Evolutionary conservation across 192 early-diverging fungal genomes (phyloP), one percentile per base, ranked within the genome.

Genomic region (Linnemannia exigua): DNA sequence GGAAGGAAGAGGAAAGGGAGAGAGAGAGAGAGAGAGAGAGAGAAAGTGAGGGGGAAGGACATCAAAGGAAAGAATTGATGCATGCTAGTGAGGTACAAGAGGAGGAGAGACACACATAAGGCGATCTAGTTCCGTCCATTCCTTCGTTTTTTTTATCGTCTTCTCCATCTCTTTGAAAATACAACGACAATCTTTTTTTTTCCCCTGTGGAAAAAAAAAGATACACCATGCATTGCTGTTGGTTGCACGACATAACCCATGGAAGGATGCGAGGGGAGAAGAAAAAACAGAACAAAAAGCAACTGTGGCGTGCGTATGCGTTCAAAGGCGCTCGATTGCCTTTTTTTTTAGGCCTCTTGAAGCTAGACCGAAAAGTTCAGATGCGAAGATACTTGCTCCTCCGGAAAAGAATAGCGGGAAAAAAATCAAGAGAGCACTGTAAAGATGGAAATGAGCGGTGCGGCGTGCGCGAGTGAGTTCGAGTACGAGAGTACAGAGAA

Each of bases 301-400:
- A 31, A 11, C 15, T 0, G 9, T 9, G 5, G 52, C 14, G 14
- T 12, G 14, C 28, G 28, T n/a, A 31, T 63, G 3, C 12, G 58
- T 15, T 63, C 12, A 9, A 44, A 9, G 9, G 41, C 41, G 41
- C 41, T 44, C 28, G 58, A 63, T 63, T 63, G 58, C 58, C 0
- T 63, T 63, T 63, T 22, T 11, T 15, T 47, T 41, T 22, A 3
- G 1, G 15, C 38, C 38, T 25, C 4, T 33, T 31, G 31, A 72
- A 47, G 66, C 28, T 67, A 67, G 17, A 67, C 28, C 66, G 36
- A 71, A 71, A 31, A 72, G 25, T 15, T 41, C 31, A 47, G 70
- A 48, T 72, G 70, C 28, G 70, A 47, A 47, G 46, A 37, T 47
- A 17, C 70, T 47, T 48, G 38, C 70, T 71, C 70, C 41, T 48